These are phyloP conservation scores for Acrodontium crateriforme DNA, from an alignment of 2,329 filamentous ascomycete genomes.

Conservation along the genomic window DNA sequence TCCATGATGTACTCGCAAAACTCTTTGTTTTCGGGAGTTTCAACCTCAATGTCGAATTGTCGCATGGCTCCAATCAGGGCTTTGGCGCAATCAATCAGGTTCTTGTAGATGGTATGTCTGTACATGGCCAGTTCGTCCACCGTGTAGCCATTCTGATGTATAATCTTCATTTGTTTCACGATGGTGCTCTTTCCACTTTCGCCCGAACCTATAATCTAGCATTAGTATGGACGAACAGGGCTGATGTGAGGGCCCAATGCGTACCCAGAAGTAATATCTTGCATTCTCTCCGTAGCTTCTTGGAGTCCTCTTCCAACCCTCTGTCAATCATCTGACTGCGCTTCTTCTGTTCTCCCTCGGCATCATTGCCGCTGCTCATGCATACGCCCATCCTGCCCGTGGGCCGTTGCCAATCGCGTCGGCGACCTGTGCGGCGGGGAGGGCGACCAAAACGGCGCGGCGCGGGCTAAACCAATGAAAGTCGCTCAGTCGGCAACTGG, in stretches of 20 bases:
- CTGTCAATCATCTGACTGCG: constrained; percentile 91
- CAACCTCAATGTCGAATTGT: constrained; percentile 75
- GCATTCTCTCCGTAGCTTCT: constrained; percentile 88
- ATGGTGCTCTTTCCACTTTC: constrained; percentile 99
- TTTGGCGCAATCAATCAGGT: constrained; percentile 91
- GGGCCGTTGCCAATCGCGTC: constrained; percentile 11
- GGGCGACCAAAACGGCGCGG: constrained; percentile 1
- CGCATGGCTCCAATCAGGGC: constrained; percentile 82
- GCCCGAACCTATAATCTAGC: constrained; percentile 58
- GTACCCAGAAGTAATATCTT: constrained; percentile 91
- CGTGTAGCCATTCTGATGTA: constrained; percentile 94
- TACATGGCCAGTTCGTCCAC: constrained; percentile 89
- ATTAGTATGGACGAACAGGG: neutral
- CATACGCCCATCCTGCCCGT: constrained; percentile 65
- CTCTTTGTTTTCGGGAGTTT: constrained; percentile 55
- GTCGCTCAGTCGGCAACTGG: neutral
- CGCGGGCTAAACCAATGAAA: constrained; percentile 2
- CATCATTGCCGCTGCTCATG: constrained; percentile 78
- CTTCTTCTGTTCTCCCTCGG: constrained; percentile 88
- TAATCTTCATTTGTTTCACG: constrained; percentile 99
- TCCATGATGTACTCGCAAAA: constrained; percentile 69
- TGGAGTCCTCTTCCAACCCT: constrained; percentile 85
- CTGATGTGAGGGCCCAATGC: constrained; percentile 19
- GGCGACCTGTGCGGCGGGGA: constrained; percentile 12
- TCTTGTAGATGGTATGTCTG: constrained; percentile 94